Conservation (phyloP, 805 yeast genomes). For the Wickerhamiella sorbophila region DNA sequence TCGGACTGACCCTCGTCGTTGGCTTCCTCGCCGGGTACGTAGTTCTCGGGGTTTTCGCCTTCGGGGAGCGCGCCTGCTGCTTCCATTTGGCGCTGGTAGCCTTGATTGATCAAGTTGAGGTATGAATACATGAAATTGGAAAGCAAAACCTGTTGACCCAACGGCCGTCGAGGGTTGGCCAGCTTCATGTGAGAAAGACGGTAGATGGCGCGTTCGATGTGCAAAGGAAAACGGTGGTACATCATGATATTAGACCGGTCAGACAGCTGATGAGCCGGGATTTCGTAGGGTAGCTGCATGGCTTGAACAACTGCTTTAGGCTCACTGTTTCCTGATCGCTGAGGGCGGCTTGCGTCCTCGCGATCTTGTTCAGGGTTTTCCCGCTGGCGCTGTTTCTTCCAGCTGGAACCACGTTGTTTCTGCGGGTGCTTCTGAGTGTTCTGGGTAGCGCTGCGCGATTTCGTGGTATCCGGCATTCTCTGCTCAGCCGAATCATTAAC, state of each 20-base stretch:
- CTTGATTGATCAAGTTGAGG: slow-evolving; percentile 85
- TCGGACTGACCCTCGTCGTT: slow-evolving; percentile 3
- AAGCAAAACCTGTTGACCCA: slow-evolving; percentile 80
- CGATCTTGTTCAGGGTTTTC: not conserved
- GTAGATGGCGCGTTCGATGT: slow-evolving; percentile 91
- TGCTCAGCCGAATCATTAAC: not conserved
- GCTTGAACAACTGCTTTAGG: slow-evolving; percentile 6
- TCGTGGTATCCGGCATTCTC: not conserved
- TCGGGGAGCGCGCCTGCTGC: slow-evolving; percentile 7
- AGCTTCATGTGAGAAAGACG: slow-evolving; percentile 82
- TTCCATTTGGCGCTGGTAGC: slow-evolving; percentile 26
- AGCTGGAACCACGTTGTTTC: too few relatives aligned
- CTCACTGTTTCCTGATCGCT: slow-evolving; percentile 1
- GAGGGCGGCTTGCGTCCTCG: not conserved
- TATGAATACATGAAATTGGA: slow-evolving; percentile 98
- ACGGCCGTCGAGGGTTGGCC: slow-evolving; percentile 84
- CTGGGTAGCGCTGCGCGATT: not conserved
- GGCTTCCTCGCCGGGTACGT: not conserved
- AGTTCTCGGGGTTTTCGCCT: slow-evolving; percentile 4
- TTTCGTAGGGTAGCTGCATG: slow-evolving; percentile 24
- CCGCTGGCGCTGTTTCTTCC: not conserved
- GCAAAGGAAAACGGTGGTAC: slow-evolving; percentile 65
- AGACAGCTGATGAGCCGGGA: slow-evolving; percentile 25
- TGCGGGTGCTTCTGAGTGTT: too few relatives aligned
- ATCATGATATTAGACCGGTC: slow-evolving; percentile 25